Evolutionary conservation across 495 filamentous ascomycete species (phyloP).

Genomic region (Delitschia confertaspora): DNA sequence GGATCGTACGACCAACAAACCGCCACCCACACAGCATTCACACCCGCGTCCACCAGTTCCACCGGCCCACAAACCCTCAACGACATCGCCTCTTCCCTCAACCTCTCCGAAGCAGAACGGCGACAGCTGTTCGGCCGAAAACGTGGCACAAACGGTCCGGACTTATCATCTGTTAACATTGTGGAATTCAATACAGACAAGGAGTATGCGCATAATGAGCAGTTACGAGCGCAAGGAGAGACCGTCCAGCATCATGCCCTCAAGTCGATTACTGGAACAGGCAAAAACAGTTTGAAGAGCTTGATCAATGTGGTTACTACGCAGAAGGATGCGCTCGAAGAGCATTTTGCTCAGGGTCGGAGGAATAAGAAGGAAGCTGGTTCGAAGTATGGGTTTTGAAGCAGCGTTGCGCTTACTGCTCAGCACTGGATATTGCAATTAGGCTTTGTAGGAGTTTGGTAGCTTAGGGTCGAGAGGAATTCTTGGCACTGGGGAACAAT

Average conservation of each 20-base stretch:
- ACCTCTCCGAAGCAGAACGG: slow-evolving; percentile 61
- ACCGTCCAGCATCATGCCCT: slow-evolving; percentile 69
- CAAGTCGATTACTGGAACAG: slow-evolving; percentile 64
- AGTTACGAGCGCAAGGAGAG: slow-evolving; percentile 57
- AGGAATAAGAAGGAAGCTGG: slow-evolving; percentile 71
- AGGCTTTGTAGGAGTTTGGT: too few species aligned
- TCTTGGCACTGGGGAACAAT: too few species aligned
- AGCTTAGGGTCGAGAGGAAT: too few species aligned
- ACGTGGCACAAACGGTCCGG: slow-evolving; percentile 31
- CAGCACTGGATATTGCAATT: too few species aligned
- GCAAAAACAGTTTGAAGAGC: slow-evolving; percentile 80
- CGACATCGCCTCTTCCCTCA: slow-evolving; percentile 61
- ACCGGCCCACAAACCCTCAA: slow-evolving; percentile 43
- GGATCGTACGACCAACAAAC: background rate
- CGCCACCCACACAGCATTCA: background rate
- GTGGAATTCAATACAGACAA: slow-evolving; percentile 76
- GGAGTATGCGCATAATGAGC: slow-evolving; percentile 78
- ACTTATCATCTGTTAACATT: slow-evolving; percentile 40
- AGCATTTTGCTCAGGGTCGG: slow-evolving; percentile 70
- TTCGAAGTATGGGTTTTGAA: slow-evolving; percentile 72
- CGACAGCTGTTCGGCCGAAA: slow-evolving; percentile 76
- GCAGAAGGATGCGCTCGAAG: slow-evolving; percentile 77
- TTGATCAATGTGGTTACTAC: slow-evolving; percentile 69
- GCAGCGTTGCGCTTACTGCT: too few species aligned
- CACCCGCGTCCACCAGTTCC: slow-evolving; percentile 1